phyloP scores from a whole-genome alignment of 2,329 filamentous ascomycete genomes.

The Alternaria arbusti region DNA sequence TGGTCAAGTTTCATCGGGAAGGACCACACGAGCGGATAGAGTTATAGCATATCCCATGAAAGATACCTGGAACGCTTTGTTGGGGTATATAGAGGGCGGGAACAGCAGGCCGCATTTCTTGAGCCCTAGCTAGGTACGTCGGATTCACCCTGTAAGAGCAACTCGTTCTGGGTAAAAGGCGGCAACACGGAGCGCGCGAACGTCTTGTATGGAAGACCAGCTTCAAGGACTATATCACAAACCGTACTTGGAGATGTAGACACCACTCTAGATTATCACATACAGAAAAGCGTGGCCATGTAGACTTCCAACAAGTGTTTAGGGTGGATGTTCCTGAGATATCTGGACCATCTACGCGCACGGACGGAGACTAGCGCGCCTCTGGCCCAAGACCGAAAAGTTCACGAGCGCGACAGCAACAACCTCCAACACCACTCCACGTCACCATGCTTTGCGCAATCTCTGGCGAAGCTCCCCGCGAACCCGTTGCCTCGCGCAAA shows the following conservation, averaged over 20 bases:
- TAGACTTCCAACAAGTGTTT: background rate
- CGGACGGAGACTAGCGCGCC: constrained; percentile 4
- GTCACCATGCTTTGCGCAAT: constrained; percentile 63
- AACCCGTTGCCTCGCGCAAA: constrained; percentile 93
- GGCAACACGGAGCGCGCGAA: background rate
- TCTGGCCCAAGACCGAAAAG: constrained; percentile 4
- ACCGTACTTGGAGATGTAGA: too few species aligned
- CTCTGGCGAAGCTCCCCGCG: constrained; percentile 94
- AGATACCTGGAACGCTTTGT: background rate
- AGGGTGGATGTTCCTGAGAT: background rate
- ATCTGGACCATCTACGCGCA: background rate
- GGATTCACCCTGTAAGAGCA: background rate
- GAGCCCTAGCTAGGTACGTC: background rate
- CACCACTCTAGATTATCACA: too few species aligned
- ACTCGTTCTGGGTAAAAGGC: too few species aligned
- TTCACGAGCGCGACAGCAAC: constrained; percentile 9
- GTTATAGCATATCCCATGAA: background rate
- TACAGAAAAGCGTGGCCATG: background rate
- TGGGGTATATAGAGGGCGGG: background rate
- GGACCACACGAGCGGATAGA: background rate
- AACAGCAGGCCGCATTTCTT: background rate
- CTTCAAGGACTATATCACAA: background rate
- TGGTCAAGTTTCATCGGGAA: background rate
- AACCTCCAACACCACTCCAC: constrained; percentile 2
- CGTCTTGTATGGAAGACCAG: background rate